Percentiles rank a stretch among this genome's conserved stretches.
Evolutionary conservation across 2,329 filamentous ascomycete species (phyloP).

Genomic region (Curvularia hawaiiensis): DNA sequence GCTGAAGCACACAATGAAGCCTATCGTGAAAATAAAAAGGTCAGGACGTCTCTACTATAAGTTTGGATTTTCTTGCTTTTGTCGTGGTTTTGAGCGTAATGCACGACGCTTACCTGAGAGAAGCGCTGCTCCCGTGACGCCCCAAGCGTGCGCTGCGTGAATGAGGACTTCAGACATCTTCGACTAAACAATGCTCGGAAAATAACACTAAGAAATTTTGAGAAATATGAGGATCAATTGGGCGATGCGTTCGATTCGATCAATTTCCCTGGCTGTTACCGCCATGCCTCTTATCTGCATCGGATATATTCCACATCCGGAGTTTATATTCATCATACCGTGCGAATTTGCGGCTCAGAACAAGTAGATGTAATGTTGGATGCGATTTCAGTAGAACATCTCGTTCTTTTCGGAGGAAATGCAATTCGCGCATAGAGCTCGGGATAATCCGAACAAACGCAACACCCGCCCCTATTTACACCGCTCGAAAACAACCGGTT

Average conservation of each 20-base stretch:
- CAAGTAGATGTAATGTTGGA: no score
- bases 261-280: no score
- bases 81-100: not conserved
- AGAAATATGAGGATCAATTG: not conserved
- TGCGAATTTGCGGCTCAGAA: not conserved
- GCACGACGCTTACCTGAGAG: conserved; percentile 1
- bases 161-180: not conserved
- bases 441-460: not conserved
- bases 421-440: not conserved
- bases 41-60: not conserved
- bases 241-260: not conserved
- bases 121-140: conserved; percentile 4
- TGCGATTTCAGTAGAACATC: not conserved
- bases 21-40: not conserved
- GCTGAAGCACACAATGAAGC: conserved; percentile 11
- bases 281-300: not conserved
- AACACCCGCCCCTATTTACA: not conserved
- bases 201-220: no score
- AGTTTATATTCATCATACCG: not conserved
- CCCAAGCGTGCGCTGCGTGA: not conserved
- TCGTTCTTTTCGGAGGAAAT: not conserved
- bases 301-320: not conserved
- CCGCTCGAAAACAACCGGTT: not conserved
- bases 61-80: not conserved
- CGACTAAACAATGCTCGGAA: not conserved